A percentile compares a stretch with the other conserved stretches of the same genome.
phyloP scores from a whole-genome alignment of 805 yeast genomes.

The Wickerhamiella australiensis region DNA sequence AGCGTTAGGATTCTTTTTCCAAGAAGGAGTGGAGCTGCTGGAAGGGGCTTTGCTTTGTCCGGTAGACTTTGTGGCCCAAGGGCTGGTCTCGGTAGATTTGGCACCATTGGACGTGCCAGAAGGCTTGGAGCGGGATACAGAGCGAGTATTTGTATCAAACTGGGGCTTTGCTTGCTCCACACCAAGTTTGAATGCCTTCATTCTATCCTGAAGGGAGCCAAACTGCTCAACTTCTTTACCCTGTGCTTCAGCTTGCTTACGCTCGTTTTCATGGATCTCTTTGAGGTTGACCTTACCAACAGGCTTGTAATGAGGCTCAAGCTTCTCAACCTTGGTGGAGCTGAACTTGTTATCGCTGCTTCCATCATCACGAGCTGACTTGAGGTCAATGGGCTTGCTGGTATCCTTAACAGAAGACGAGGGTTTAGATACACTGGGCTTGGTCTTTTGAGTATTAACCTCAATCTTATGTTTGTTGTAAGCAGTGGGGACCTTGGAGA shows the following conservation, averaged over 20 bases:
- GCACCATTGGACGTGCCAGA: conserved; percentile 8
- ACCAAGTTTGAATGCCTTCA: conserved; percentile 23
- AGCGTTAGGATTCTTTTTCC: conserved; percentile 56
- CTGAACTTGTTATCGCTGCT: conserved; percentile 23
- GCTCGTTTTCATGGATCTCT: conserved; percentile 32
- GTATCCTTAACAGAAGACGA: conserved; percentile 19
- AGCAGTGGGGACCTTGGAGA: conserved; percentile 43
- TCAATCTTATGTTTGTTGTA: conserved; percentile 52
- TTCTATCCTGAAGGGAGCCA: conserved; percentile 22
- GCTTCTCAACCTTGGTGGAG: conserved; percentile 27
- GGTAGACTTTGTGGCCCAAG: conserved; percentile 9
- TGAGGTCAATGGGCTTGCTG: conserved; percentile 30
- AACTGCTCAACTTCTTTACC: conserved; percentile 18
- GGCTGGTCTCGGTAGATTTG: conserved; percentile 18
- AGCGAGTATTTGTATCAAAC: conserved; percentile 26
- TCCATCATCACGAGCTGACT: conserved; percentile 25
- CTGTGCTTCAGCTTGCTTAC: conserved; percentile 17
- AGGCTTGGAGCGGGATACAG: conserved; percentile 2
- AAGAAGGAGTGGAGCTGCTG: conserved; percentile 19
- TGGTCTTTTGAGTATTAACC: conserved; percentile 16
- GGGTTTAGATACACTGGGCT: neutral
- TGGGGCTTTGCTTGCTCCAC: conserved; percentile 22
- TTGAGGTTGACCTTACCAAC: conserved; percentile 47
- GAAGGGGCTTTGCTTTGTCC: neutral
- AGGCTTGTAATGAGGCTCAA: conserved; percentile 44